phyloP scores from a whole-genome alignment of 768 basidiomycete genomes.

The Leccinum imitatum region DNA sequence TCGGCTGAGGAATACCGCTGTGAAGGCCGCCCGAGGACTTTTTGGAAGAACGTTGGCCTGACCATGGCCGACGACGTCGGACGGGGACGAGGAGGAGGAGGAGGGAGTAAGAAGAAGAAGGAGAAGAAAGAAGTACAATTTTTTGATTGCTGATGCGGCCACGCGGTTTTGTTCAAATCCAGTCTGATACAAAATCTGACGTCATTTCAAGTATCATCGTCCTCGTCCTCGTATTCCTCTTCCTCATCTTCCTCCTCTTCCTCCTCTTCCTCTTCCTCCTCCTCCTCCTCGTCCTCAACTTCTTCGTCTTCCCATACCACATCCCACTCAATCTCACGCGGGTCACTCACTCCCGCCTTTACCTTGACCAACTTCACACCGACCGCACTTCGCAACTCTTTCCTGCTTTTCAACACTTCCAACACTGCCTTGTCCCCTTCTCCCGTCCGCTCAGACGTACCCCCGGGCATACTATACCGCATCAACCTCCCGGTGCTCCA shows the following conservation, averaged over 20 bases:
- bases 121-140: not conserved
- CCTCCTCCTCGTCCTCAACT: conserved; percentile 38
- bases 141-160: conserved; percentile 6
- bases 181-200: conserved; percentile 24
- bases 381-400: conserved; percentile 59
- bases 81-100: conserved; percentile 6
- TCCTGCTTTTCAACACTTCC: conserved; percentile 48
- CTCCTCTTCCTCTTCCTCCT: not conserved
- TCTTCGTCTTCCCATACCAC: conserved; percentile 38
- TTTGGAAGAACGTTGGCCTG: conserved; percentile 59
- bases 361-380: conserved; percentile 60
- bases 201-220: conserved; percentile 12
- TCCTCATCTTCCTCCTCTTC: too few species aligned
- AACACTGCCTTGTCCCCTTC: conserved; percentile 52
- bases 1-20: conserved; percentile 49
- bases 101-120: not conserved
- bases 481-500: conserved; percentile 77
- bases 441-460: conserved; percentile 12
- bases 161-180: conserved; percentile 25
- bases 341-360: conserved; percentile 38
- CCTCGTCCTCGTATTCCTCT: too few species aligned
- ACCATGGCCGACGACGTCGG: conserved; percentile 38
- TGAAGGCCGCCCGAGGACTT: conserved; percentile 61
- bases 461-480: conserved; percentile 63
- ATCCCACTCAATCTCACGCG: conserved; percentile 42